These are phyloP conservation scores for Termitomyces bulborhizus DNA, from an alignment of 768 basidiomycete species.

Conservation along the genomic window DNA sequence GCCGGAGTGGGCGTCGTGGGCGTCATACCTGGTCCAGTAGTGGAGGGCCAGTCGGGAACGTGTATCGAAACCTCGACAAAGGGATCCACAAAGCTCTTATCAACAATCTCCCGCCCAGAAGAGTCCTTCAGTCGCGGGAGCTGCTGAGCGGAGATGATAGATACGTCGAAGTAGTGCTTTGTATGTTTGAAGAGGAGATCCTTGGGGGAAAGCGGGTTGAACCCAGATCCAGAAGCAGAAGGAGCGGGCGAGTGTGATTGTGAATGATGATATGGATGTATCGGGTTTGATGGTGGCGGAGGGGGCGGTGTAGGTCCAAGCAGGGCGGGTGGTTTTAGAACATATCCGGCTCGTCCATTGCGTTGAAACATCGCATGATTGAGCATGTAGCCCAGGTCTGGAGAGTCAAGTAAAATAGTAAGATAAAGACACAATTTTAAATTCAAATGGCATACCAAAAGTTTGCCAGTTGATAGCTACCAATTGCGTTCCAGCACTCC, in stretches of 20 bases:
- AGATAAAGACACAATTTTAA: neutral
- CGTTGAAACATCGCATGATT: conserved; percentile 96
- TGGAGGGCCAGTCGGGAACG: conserved; percentile 66
- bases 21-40: conserved; percentile 1
- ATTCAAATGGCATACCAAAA: conserved; percentile 49
- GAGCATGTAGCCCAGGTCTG: conserved; percentile 87
- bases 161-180: conserved; percentile 59
- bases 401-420: neutral
- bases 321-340: conserved; percentile 82
- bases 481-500: conserved; percentile 86
- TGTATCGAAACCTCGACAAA: conserved; percentile 66
- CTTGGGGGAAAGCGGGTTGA: conserved; percentile 33
- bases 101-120: conserved; percentile 56
- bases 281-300: neutral
- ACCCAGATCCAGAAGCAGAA: neutral
- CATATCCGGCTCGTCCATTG: conserved; percentile 86
- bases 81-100: conserved; percentile 58
- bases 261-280: neutral
- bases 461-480: conserved; percentile 99
- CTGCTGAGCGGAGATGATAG: conserved; percentile 54
- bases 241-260: conserved; percentile 7
- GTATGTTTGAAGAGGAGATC: conserved; percentile 51
- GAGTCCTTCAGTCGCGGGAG: conserved; percentile 74
- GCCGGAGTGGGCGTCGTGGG: conserved; percentile 18
- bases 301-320: conserved; percentile 30